phyloP scores from a whole-genome alignment of 2,329 filamentous ascomycete genomes.

The Sphaceloma murrayae region DNA sequence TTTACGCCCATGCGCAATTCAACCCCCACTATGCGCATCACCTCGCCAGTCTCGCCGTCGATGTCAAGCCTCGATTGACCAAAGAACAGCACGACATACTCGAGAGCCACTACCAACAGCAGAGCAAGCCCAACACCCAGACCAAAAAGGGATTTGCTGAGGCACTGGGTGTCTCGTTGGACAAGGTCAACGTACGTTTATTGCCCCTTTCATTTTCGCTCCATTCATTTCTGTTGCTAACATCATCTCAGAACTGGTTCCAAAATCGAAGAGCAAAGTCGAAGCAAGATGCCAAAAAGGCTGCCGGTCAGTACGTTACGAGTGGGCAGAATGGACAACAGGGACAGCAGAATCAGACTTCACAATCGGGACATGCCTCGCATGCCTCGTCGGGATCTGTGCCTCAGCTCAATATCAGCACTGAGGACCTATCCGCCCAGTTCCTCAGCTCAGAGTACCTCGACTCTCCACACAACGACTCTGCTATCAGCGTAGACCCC shows the following conservation, averaged over 20 bases:
- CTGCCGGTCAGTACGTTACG: slow-evolving; percentile 21
- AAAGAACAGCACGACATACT: slow-evolving; percentile 46
- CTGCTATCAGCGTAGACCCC: slow-evolving; percentile 15
- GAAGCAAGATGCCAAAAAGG: slow-evolving; percentile 45
- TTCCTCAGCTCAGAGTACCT: slow-evolving; percentile 27
- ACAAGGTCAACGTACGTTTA: slow-evolving; percentile 44
- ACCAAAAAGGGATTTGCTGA: slow-evolving; percentile 44
- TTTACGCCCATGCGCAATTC: slow-evolving; percentile 9
- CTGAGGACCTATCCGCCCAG: slow-evolving; percentile 27
- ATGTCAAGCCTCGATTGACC: slow-evolving; percentile 44
- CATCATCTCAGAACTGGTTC: slow-evolving; percentile 42
- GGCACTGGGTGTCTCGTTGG: slow-evolving; percentile 39
- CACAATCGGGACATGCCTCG: slow-evolving; percentile 15
- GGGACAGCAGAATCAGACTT: slow-evolving; percentile 17
- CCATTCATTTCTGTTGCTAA: slow-evolving; percentile 25
- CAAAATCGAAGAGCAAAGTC: slow-evolving; percentile 45
- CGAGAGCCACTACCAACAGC: slow-evolving; percentile 40
- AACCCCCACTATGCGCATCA: slow-evolving; percentile 17
- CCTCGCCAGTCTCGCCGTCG: slow-evolving; percentile 25
- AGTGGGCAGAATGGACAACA: slow-evolving; percentile 6
- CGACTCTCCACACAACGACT: slow-evolving; percentile 24
- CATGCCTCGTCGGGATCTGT: slow-evolving; percentile 1
- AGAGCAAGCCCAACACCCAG: slow-evolving; percentile 42
- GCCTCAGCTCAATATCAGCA: slow-evolving; percentile 21
- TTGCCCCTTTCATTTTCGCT: background rate